These are phyloP conservation scores for Wickerhamiella kurtzmanii DNA, from an alignment of 805 yeast genomes.

Conservation along the genomic window DNA sequence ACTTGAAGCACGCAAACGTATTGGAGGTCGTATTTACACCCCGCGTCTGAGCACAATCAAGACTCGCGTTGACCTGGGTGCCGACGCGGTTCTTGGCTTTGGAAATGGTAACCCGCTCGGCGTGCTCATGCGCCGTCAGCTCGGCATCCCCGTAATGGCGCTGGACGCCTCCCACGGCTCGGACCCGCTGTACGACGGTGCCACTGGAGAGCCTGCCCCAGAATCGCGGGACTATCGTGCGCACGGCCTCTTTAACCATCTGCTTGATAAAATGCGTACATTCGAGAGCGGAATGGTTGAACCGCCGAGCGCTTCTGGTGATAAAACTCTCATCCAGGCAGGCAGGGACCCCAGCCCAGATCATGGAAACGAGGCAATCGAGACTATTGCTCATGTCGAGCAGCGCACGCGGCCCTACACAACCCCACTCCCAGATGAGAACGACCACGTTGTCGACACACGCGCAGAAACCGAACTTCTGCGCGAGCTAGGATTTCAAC, in stretches of 20 bases:
- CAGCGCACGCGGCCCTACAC: constrained; percentile 25
- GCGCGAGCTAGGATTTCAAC: background rate
- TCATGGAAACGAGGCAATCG: constrained; percentile 23
- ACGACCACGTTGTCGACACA: background rate
- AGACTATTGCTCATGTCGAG: constrained; percentile 29
- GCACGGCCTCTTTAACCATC: constrained; percentile 25
- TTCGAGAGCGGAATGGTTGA: constrained; percentile 24
- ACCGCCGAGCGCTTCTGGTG: constrained; percentile 26
- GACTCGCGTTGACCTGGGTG: constrained; percentile 29
- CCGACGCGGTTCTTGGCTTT: constrained; percentile 29
- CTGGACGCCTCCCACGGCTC: constrained; percentile 20
- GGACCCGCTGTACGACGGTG: constrained; percentile 25
- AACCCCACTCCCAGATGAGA: constrained; percentile 4
- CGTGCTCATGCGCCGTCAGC: constrained; percentile 28
- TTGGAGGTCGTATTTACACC: constrained; percentile 32
- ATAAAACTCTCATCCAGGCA: constrained; percentile 25
- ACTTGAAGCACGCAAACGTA: constrained; percentile 29
- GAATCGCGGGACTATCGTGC: constrained; percentile 24
- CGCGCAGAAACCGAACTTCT: constrained; percentile 11
- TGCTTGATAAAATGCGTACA: constrained; percentile 26
- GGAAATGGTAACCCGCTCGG: constrained; percentile 32
- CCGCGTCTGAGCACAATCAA: constrained; percentile 16
- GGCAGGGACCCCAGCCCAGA: constrained; percentile 27
- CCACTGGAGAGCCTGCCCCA: constrained; percentile 23
- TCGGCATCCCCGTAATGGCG: constrained; percentile 29